A percentile compares a stretch with the other conserved stretches of the same genome.
Evolutionary conservation across 352 stramenopile species (phyloP).

Genomic region (Globisporangium rhizosaccharum): DNA sequence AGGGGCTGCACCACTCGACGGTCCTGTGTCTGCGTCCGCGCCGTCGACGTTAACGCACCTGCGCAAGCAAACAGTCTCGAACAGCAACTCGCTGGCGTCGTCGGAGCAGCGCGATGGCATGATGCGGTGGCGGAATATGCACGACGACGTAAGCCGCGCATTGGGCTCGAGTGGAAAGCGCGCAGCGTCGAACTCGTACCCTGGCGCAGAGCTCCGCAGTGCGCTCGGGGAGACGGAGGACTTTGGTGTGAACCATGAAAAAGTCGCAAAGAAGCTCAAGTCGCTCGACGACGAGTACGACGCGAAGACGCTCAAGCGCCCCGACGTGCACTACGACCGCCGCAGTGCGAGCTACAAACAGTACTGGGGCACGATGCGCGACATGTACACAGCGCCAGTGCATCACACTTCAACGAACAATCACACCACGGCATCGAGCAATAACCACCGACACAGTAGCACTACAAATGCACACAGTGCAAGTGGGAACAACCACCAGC

Average conservation of each 20-base stretch:
- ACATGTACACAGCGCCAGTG: slow-evolving; percentile 42
- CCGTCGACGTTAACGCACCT: background rate
- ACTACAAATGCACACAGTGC: background rate
- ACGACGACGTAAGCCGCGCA: slow-evolving; percentile 63
- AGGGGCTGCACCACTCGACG: background rate
- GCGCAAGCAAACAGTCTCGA: slow-evolving; percentile 1
- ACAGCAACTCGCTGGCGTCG: background rate
- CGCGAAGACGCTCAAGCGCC: slow-evolving; percentile 40
- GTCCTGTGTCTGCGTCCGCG: background rate
- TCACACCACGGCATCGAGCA: slow-evolving; percentile 10
- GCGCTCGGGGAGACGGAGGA: slow-evolving; percentile 36
- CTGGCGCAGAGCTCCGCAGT: slow-evolving; percentile 5
- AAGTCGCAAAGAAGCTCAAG: slow-evolving; percentile 68
- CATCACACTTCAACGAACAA: slow-evolving; percentile 6
- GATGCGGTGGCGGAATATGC: slow-evolving; percentile 59
- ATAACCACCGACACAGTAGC: slow-evolving; percentile 9
- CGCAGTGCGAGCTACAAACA: slow-evolving; percentile 56
- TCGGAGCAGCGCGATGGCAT: slow-evolving; percentile 22
- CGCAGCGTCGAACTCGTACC: background rate
- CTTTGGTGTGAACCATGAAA: slow-evolving; percentile 54
- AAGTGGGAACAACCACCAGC: slow-evolving; percentile 2
- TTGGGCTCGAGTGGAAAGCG: slow-evolving; percentile 18
- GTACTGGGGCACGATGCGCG: slow-evolving; percentile 63
- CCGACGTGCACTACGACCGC: slow-evolving; percentile 35
- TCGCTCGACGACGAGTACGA: slow-evolving; percentile 72